Conservation (phyloP, 805 yeast genomes). For the Candida cerambycidarum region DNA sequence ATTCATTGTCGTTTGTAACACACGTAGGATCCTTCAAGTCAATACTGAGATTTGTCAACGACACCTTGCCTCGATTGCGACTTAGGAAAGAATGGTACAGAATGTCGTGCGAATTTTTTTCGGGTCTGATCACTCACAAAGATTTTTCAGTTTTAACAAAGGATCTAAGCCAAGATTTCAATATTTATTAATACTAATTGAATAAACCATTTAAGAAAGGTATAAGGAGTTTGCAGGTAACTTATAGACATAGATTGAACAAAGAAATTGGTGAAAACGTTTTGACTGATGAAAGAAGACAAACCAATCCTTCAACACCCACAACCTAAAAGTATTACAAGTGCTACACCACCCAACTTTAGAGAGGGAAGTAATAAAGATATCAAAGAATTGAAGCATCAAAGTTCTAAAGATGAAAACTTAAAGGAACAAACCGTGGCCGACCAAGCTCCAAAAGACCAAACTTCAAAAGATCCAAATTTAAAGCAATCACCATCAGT, state of each 20-base stretch:
- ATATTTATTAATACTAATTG: too few relatives aligned
- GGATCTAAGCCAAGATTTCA: background rate
- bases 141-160: background rate
- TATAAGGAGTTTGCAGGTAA: too few relatives aligned
- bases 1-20: conserved; percentile 41
- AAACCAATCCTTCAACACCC: conserved; percentile 9
- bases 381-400: background rate
- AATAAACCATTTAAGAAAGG: too few relatives aligned
- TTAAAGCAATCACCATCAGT: conserved; percentile 16
- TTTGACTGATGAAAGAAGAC: conserved; percentile 6
- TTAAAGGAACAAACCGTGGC: too few relatives aligned
- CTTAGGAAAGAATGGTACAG: background rate
- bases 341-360: conserved; percentile 1
- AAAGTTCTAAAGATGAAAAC: background rate
- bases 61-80: background rate
- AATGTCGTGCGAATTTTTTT: background rate
- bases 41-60: too few relatives aligned
- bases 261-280: background rate
- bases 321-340: conserved; percentile 7
- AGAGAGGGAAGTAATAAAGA: background rate
- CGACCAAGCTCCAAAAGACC: too few relatives aligned
- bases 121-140: background rate
- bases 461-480: background rate
- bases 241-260: too few relatives aligned
- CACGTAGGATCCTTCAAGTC: background rate